phyloP scores from a whole-genome alignment of 768 basidiomycete species.

The Tylopilus felleus region DNA sequence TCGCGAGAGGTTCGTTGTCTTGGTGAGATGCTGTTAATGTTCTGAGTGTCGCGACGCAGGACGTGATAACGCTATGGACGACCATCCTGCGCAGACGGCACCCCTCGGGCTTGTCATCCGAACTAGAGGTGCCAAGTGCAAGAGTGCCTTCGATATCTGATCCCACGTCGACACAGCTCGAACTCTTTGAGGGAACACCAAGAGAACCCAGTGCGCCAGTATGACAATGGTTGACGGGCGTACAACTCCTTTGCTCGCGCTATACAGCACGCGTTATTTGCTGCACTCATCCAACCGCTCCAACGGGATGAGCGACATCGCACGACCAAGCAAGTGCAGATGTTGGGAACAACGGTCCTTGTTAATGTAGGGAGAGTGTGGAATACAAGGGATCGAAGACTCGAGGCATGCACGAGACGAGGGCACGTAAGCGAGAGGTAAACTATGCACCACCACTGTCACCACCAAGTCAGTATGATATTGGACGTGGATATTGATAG shows the following conservation, averaged over 20 bases:
- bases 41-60: conserved; percentile 27
- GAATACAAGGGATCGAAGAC: conserved; percentile 18
- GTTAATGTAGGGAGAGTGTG: conserved; percentile 15
- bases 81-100: conserved; percentile 4
- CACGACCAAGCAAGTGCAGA: background rate
- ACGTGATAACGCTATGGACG: conserved; percentile 37
- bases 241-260: background rate
- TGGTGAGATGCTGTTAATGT: background rate
- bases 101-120: conserved; percentile 6
- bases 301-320: background rate
- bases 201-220: conserved; percentile 5
- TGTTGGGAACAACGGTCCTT: conserved; percentile 1
- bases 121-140: conserved; percentile 23
- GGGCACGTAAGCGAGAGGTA: conserved; percentile 18
- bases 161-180: background rate
- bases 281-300: background rate
- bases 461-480: conserved; percentile 24
- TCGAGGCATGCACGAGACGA: conserved; percentile 8
- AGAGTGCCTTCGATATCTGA: conserved; percentile 18
- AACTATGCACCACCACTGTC: conserved; percentile 72
- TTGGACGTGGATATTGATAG: background rate
- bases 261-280: conserved; percentile 3
- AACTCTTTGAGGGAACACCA: conserved; percentile 1
- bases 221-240: conserved; percentile 4
- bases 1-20: conserved; percentile 40